Evolutionary conservation across 192 early-diverging fungal genomes (phyloP).

Genomic region (Coemansia reversa): DNA sequence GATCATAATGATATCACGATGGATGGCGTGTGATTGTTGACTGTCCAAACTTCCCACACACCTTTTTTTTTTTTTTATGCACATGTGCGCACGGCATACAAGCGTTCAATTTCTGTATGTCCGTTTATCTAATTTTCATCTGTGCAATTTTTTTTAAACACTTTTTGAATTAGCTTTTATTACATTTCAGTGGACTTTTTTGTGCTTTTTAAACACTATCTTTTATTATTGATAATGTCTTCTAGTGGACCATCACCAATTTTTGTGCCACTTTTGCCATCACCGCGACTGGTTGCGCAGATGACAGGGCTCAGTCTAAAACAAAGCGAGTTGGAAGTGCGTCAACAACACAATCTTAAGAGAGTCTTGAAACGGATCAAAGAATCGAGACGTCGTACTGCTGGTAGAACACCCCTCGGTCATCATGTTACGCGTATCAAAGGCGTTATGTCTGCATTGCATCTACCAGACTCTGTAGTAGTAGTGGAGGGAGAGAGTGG

Average conservation of each 20-base stretch:
- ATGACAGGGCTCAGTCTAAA: constrained; percentile 46
- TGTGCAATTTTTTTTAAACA: not conserved
- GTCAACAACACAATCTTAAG: constrained; percentile 47
- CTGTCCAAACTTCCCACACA: not conserved
- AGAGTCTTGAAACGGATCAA: constrained; percentile 44
- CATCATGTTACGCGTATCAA: not conserved
- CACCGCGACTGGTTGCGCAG: constrained; percentile 40
- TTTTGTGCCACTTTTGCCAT: constrained; percentile 37
- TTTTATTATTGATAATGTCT: not conserved
- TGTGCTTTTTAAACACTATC: not conserved
- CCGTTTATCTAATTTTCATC: not conserved
- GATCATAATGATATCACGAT: too few species aligned
- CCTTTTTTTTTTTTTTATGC: constrained; percentile 8
- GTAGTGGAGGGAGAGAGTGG: constrained; percentile 17
- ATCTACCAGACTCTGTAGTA: constrained; percentile 14
- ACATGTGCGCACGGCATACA: not conserved
- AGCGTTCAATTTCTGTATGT: not conserved
- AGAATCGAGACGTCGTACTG: constrained; percentile 12
- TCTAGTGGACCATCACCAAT: constrained; percentile 37
- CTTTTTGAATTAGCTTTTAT: not conserved
- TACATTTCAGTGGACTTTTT: too few species aligned
- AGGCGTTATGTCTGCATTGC: constrained; percentile 9
- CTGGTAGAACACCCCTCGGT: not conserved
- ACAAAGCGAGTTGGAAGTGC: constrained; percentile 45
- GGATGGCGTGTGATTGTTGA: not conserved